Evolutionary conservation across 1,139 yeast species (phyloP), one percentile per base, ranked within the genome.

Genomic region (Zygosaccharomyces sapae): DNA sequence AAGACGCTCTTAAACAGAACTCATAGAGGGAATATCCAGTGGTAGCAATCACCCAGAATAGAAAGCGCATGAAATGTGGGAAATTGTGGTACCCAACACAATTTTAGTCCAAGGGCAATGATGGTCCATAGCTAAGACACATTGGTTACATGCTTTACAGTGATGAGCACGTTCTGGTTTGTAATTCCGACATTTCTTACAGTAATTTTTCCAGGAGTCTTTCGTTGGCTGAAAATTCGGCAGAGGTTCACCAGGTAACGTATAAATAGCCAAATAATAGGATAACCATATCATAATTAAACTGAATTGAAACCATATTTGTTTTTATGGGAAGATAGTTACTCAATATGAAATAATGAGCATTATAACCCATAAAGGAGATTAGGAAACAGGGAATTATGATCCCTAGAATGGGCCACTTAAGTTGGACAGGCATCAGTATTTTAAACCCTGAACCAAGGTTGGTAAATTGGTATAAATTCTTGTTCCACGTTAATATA

Each of bases 71-170:
- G 61, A 92, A 92, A 61, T 88, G 92, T 0, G 96, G 90, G 67
- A 82, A 73, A 62, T 92, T 92, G 1, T 68, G 68, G 64, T 81
- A 82, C 0, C 96, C 96, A 16, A 86, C 89, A 58, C 95, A 86
- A 62, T 85, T 86, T 79, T 77, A 0, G 94, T 85, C 95, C 95
- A 86, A 0, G 95, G 95, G 52, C 83, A 80, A 65, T 86, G 95
- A 63, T 86, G 95, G 65, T 86, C 95, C 95, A 86, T 86, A 58
- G 76, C 77, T 46, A 86, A 64, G 10, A 86, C 82, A 61, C 95
- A 86, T 33, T 61, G 65, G 8, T 73, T 68, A 56, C 85, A 80
- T 1, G 74, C 71, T 56, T 80, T 80, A 65, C 95, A 86, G 63
- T 86, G 96, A 60, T 86, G 96, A 1, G 87, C 64, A 41, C 96